Conservation (phyloP, 2,329 filamentous ascomycete genomes). For the Diaporthe ampelina region DNA sequence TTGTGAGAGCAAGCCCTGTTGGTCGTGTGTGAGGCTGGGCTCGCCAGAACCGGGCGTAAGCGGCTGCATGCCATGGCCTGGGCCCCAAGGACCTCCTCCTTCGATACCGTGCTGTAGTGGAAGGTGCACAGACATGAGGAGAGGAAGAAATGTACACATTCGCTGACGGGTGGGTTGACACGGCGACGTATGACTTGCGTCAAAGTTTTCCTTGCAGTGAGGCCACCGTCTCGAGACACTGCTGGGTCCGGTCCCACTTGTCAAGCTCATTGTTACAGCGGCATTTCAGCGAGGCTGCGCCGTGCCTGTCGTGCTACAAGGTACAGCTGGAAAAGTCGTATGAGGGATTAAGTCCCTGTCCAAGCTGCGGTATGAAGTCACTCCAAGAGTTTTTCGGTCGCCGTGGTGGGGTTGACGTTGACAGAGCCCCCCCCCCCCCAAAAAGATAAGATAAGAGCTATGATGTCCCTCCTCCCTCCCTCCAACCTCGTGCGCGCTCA, state of each 20-base stretch:
- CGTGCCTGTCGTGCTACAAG: conserved; percentile 10
- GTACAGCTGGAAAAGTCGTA: conserved; percentile 17
- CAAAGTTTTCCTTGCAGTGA: conserved; percentile 23
- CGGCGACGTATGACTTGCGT: conserved; percentile 33
- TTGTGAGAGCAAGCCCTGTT: background rate
- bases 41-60: background rate
- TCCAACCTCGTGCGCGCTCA: conserved; percentile 10
- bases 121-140: background rate
- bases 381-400: conserved; percentile 17
- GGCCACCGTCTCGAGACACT: conserved; percentile 35
- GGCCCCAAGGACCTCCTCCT: background rate
- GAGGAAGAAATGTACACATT: background rate
- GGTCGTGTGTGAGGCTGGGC: conserved; percentile 4
- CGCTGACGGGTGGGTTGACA: conserved; percentile 10
- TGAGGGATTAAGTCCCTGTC: conserved; percentile 37
- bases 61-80: background rate
- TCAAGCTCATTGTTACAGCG: conserved; percentile 31
- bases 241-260: conserved; percentile 33
- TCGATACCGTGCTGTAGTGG: background rate
- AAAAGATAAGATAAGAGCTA: conserved; percentile 43
- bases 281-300: conserved; percentile 39
- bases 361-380: conserved; percentile 34
- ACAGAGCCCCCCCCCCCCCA: background rate
- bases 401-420: conserved; percentile 27
- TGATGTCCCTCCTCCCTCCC: conserved; percentile 37